phyloP scores from a whole-genome alignment of 106 monocot genomes.

The Dendrobium nobile region DNA sequence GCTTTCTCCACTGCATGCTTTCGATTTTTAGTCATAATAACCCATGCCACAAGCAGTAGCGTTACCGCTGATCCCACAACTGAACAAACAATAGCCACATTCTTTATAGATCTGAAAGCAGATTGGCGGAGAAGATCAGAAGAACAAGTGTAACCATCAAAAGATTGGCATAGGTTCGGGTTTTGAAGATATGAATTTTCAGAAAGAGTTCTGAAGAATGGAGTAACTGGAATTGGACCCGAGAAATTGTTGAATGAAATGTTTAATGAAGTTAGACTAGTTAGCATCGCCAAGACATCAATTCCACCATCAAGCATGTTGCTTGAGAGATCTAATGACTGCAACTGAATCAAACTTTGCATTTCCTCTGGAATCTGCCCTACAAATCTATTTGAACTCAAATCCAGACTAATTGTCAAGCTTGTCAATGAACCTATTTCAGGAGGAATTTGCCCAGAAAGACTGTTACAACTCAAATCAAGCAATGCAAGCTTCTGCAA shows the following conservation, averaged over 20 bases:
- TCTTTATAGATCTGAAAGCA: slow-evolving; percentile 42
- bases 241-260: slow-evolving; percentile 76
- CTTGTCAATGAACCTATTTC: slow-evolving; percentile 57
- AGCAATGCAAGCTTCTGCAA: slow-evolving; percentile 66
- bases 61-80: slow-evolving; percentile 30
- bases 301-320: slow-evolving; percentile 48
- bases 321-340: slow-evolving; percentile 54
- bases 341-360: slow-evolving; percentile 41
- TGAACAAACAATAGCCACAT: slow-evolving; percentile 30
- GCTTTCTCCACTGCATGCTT: slow-evolving; percentile 31
- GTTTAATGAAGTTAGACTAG: slow-evolving; percentile 55
- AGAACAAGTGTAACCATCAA: slow-evolving; percentile 53
- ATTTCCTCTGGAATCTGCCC: slow-evolving; percentile 53
- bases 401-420: slow-evolving; percentile 46
- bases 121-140: slow-evolving; percentile 33
- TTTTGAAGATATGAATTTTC: slow-evolving; percentile 37
- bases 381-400: slow-evolving; percentile 44
- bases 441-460: slow-evolving; percentile 47
- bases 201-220: slow-evolving; percentile 54
- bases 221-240: slow-evolving; percentile 59
- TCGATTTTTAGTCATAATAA: slow-evolving; percentile 33
- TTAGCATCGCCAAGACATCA: slow-evolving; percentile 36
- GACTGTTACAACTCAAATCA: slow-evolving; percentile 44
- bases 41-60: slow-evolving; percentile 38
- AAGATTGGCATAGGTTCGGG: slow-evolving; percentile 46